These are phyloP conservation scores for Pseudogymnoascus sp. DNA, from an alignment of 2,329 filamentous ascomycete species.

Conservation along the genomic window DNA sequence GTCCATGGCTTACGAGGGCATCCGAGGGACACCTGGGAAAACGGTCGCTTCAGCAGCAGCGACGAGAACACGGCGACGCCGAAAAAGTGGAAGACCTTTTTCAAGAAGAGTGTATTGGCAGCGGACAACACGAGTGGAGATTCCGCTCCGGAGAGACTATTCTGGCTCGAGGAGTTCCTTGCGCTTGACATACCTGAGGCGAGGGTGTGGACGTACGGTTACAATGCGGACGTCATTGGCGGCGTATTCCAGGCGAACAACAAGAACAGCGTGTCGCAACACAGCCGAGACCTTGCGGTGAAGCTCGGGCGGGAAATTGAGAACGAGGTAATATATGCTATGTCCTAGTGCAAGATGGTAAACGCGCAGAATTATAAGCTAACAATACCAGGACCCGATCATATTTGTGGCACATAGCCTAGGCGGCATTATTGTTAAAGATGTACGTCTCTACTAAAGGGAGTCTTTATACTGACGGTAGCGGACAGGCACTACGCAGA, in stretches of 20 bases:
- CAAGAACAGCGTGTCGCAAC: conserved; percentile 34
- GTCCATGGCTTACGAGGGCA: background rate
- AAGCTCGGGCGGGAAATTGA: conserved; percentile 30
- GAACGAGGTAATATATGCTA: conserved; percentile 22
- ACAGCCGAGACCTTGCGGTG: conserved; percentile 28
- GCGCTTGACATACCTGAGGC: conserved; percentile 32
- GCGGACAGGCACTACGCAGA: conserved; percentile 29
- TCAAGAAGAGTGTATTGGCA: background rate
- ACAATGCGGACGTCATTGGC: conserved; percentile 34
- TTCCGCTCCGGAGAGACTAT: conserved; percentile 17
- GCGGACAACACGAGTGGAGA: background rate
- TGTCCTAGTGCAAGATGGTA: conserved; percentile 12
- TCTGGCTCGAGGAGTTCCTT: conserved; percentile 35
- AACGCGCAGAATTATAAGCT: conserved; percentile 6
- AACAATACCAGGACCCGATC: conserved; percentile 25
- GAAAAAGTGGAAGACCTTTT: background rate
- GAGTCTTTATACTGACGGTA: conserved; percentile 24
- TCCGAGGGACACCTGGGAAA: background rate
- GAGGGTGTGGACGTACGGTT: conserved; percentile 36
- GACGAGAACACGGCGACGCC: background rate
- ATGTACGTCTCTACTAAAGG: too few species aligned
- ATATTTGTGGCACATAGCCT: conserved; percentile 34
- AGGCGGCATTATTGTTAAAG: too few species aligned
- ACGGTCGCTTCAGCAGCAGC: background rate
- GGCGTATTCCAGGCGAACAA: conserved; percentile 33